Evolutionary conservation across 1,284 basidiomycete species (phyloP), one percentile per base, ranked within the genome.

Genomic region (Puccinia novopanici): DNA sequence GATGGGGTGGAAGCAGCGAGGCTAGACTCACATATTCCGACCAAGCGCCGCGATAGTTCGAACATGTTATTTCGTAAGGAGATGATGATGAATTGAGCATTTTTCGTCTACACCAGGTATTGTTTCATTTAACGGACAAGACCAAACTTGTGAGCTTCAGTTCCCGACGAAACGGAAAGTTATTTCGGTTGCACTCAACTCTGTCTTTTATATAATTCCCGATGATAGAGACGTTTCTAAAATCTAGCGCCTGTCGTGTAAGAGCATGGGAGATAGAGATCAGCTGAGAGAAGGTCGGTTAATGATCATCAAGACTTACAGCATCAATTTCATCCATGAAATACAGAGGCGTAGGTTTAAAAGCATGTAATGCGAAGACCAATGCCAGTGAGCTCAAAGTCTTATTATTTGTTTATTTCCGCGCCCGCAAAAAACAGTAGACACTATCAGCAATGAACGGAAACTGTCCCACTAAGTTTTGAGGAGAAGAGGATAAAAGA

Each of bases 271-370:
- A 40, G 37, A 42, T 40, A 40, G 37, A 40, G 61, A 34, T 63
- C 37, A 63, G 61, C 40, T 63, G 30, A 48, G 37, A 34, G 42
- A 67, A 67, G 42, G 12, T 45, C 15, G 10, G 55, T 1, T 57
- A 40, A 27, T 63, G 50, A 13, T 57, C 9, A 55, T 84, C 2
- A 61, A 85, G 84, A 74, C 70, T 63, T 50, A 73, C 95, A 1
- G 95, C 95, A 84, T 98, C 94, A 84, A 98, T 98, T 88, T 98
- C 95, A 87, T 97, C 95, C 95, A 98, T 98, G 86, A 98, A 98
- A 87, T 99, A 98, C 48, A 98, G 88, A 0, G 96, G 96, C 0
- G 95, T 98, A 0, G 95, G 96, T 92, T 93, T 93, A 89, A 92
- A 94, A 13, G 91, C 91, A 82, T 94, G 93, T n/a, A 99, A 89